These are phyloP conservation scores for Martensiomyces pterosporus DNA, from an alignment of 192 early-diverging fungal genomes.

Conservation along the genomic window DNA sequence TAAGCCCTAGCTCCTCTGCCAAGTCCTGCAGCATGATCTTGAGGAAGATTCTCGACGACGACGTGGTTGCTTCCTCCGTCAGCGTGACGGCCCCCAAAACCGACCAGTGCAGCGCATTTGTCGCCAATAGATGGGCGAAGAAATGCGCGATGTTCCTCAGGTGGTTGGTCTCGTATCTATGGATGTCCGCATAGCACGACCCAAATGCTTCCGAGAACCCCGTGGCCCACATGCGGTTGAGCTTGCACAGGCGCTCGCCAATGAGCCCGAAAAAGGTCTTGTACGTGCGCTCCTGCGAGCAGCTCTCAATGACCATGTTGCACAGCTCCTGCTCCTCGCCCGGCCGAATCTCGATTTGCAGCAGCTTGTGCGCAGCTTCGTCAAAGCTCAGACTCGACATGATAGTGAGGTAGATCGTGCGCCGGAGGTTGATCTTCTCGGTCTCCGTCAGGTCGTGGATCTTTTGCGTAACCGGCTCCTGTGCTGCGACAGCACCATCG, in stretches of 20 bases:
- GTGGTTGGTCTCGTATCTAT: conserved; percentile 89
- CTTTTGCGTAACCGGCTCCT: conserved; percentile 23
- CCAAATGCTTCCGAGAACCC: conserved; percentile 76
- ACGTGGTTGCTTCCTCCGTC: conserved; percentile 95
- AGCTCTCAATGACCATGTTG: conserved; percentile 98
- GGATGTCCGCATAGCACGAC: conserved; percentile 85
- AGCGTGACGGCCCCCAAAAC: conserved; percentile 73
- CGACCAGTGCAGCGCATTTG: conserved; percentile 82
- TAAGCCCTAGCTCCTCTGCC: conserved; percentile 75
- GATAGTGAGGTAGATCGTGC: conserved; percentile 93
- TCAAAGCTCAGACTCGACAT: conserved; percentile 95
- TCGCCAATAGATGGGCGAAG: conserved; percentile 81
- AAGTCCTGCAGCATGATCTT: conserved; percentile 94
- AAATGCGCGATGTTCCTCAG: conserved; percentile 90
- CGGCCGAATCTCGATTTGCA: conserved; percentile 76
- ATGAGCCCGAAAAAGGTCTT: conserved; percentile 90
- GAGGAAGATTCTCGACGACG: conserved; percentile 93
- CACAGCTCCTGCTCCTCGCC: conserved; percentile 89
- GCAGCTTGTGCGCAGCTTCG: conserved; percentile 92
- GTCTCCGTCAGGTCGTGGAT: conserved; percentile 88
- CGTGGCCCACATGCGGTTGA: conserved; percentile 73
- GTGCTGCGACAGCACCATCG: conserved; percentile 18
- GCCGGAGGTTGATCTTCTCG: conserved; percentile 78
- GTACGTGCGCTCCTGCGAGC: conserved; percentile 92
- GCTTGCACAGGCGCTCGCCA: conserved; percentile 87